Evolutionary conservation across 805 yeast genomes (phyloP).

Genomic region (Komagataella mondaviorum): DNA sequence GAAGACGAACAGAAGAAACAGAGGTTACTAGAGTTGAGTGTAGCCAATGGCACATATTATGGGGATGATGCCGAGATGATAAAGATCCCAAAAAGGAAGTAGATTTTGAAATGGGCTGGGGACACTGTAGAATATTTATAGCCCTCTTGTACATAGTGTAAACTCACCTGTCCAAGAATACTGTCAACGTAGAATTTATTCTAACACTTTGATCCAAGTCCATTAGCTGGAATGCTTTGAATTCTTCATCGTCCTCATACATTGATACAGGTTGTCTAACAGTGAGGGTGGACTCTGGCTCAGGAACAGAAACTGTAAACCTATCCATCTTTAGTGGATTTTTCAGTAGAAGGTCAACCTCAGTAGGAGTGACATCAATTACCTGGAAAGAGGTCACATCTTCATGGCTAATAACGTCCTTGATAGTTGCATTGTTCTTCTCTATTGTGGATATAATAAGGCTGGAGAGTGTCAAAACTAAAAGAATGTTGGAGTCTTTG

Average conservation of each 20-base stretch:
- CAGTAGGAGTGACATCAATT: neutral
- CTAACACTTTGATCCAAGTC: neutral
- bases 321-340: neutral
- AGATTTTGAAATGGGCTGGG: neutral
- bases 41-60: conserved; percentile 17
- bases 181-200: neutral
- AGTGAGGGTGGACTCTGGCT: neutral
- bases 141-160: neutral
- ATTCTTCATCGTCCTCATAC: neutral
- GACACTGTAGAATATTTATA: neutral
- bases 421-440: neutral
- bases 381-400: neutral
- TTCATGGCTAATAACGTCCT: neutral
- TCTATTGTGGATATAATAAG: neutral
- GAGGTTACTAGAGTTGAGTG: conserved; percentile 18
- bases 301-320: neutral
- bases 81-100: neutral
- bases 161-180: neutral
- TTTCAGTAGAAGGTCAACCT: neutral
- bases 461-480: neutral
- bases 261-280: neutral
- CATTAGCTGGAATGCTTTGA: neutral
- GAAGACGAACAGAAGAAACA: conserved; percentile 19
- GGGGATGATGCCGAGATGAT: conserved; percentile 13
- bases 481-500: neutral